Evolutionary conservation across 345 rosid genomes (phyloP), one percentile per base, ranked within the genome.

Genomic region (Pugionium dolabratum): DNA sequence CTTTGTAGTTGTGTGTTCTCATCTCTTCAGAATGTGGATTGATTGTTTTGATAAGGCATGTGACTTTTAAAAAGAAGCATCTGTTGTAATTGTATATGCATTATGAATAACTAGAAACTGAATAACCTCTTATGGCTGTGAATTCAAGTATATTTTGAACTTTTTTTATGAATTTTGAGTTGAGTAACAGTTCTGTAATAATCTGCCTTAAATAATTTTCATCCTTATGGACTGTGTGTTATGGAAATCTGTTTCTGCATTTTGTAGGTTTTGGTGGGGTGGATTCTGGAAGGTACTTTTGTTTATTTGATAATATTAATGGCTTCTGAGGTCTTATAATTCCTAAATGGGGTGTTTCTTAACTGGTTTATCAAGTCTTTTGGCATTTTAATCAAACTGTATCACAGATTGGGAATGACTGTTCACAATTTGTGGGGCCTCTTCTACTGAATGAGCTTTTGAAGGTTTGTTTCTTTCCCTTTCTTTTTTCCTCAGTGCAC

Each of bases 351-450:
- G 43, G 36, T 71, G 68, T 27, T 52, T 36, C 34, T 57, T 28
- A 35, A 54, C 29, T 71, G 10, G 45, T 39, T 69, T 62, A 46
- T 60, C 37, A 55, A 78, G 46, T 69, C 54, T 36, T 45, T 79
- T 35, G 54, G 45, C 42, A n/a, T 51, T 30, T 52, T 36, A 34
- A 26, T 72, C 47, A 41, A 26, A 27, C 18, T 65, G 60, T 59
- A 36, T 37, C 54, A 63, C 62, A 94, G 99, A 86, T 94, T 76
- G 89, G 89, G 71, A 94, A 94, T 71, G 99, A 94, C 75, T 71
- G 81, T 73, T 88, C 99, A 33, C 99, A 94, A 63, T 94, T 94
- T 76, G 91, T 88, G 66, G 99, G 99, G 65, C 99, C 99, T 7
- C 91, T 94, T 42, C 54, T 94, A 40, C 58, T 94, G 78, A 90